phyloP scores from a whole-genome alignment of 2,329 filamentous ascomycete species.

The Ceratocystis cubensis region DNA sequence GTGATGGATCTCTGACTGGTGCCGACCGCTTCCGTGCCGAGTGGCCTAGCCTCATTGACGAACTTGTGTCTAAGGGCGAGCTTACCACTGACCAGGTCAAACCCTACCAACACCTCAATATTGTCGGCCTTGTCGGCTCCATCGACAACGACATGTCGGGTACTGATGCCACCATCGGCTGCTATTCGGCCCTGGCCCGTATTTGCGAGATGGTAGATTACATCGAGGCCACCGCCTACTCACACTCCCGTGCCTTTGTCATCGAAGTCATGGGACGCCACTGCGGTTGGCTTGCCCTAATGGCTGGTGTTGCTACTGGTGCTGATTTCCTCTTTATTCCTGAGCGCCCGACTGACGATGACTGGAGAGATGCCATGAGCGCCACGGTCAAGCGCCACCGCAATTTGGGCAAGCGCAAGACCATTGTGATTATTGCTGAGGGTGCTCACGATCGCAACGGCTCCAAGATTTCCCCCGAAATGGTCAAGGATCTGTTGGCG shows the following conservation, averaged over 20 bases:
- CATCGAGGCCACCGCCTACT: slow-evolving; percentile 88
- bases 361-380: slow-evolving; percentile 86
- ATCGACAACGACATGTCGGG: slow-evolving; percentile 98
- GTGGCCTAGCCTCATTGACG: slow-evolving; percentile 77
- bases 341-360: slow-evolving; percentile 74
- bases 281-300: slow-evolving; percentile 93
- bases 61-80: slow-evolving; percentile 64
- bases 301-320: slow-evolving; percentile 88
- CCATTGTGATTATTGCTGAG: slow-evolving; percentile 95
- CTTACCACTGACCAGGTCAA: slow-evolving; percentile 58
- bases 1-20: slow-evolving; percentile 90
- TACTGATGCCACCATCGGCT: slow-evolving; percentile 94
- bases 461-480: slow-evolving; percentile 66
- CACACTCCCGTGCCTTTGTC: slow-evolving; percentile 91
- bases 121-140: slow-evolving; percentile 88
- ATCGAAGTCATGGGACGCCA: slow-evolving; percentile 98
- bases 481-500: slow-evolving; percentile 82
- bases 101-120: slow-evolving; percentile 79
- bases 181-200: slow-evolving; percentile 81
- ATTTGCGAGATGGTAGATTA: slow-evolving; percentile 96
- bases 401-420: slow-evolving; percentile 82
- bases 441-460: slow-evolving; percentile 77
- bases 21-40: slow-evolving; percentile 86
- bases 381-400: slow-evolving; percentile 68
- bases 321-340: slow-evolving; percentile 97